Evolutionary conservation across 2,329 filamentous ascomycete genomes (phyloP), one percentile per base, ranked within the genome.

Genomic region (Catunica adiposa): DNA sequence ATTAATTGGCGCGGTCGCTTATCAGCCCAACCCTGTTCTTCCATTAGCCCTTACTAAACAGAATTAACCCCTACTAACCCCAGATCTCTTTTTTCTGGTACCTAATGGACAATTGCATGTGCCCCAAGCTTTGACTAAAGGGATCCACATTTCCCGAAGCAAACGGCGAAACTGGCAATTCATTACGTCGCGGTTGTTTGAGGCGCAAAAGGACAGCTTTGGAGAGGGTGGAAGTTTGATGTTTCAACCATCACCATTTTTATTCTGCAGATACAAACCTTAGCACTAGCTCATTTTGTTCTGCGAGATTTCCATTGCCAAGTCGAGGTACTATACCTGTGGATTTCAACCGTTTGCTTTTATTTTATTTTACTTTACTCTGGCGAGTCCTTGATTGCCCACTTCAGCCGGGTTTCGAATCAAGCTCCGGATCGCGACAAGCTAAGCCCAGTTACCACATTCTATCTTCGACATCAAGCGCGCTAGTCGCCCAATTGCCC

Each of bases 141-240:
- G 20, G 48, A 26, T 25, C 48, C 48, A 51, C 48, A 25, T n/a
- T 25, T 54, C 37, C 40, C 53, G 53, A 46, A 20, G 34, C 22
- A 15, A 20, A 25, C 11, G 42, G 23, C 51, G 48, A 17, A 31
- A 51, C 22, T 38, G 23, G 44, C 23, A 29, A 44, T n/a, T 42
- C 42, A 55, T 48, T 55, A 55, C 53, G 53, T 55, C 53, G 53
- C 53, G 46, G 52, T 51, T 51, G 48, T 51, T 51, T 51, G 48
- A 51, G 48, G 48, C 14, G 48, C 48, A 55, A 55, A 47, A 55
- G 53, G 53, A 55, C 53, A 55, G 53, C 38, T 55, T 47, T 31
- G 22, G 46, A 47, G 37, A 40, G 15, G 42, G 20, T 15, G 7
- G 17, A 11, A 31, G 20, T 44, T 44, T 11, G 5, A 34, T 34